Percentiles rank a stretch among this genome's conserved stretches.
These are phyloP conservation scores for Malbranchea zuffiana DNA, from an alignment of 2,329 filamentous ascomycete genomes.

Conservation along the genomic window DNA sequence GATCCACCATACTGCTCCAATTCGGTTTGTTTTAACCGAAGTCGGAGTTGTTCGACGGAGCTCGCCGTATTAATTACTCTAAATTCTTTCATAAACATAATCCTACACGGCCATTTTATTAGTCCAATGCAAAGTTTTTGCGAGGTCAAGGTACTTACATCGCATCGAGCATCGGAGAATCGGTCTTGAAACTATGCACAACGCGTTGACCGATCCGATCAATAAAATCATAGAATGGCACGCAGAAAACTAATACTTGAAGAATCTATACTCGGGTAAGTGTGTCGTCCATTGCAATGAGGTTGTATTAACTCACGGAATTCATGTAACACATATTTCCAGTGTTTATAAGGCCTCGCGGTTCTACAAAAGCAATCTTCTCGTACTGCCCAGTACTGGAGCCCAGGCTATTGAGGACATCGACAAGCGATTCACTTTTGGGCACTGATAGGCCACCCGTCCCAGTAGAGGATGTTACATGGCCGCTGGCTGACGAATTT, in stretches of 20 bases:
- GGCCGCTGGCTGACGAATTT: conserved; percentile 24
- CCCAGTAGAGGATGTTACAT: conserved; percentile 16
- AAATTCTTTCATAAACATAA: conserved; percentile 93
- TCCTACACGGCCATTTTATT: conserved; percentile 43
- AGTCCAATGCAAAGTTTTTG: neutral
- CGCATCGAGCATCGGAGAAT: conserved; percentile 85
- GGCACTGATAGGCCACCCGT: conserved; percentile 32
- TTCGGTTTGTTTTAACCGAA: conserved; percentile 67
- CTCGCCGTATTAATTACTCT: conserved; percentile 69
- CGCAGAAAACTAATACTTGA: conserved; percentile 87
- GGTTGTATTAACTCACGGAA: conserved; percentile 55
- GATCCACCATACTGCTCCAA: conserved; percentile 83
- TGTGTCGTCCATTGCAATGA: neutral
- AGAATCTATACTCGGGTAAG: conserved; percentile 52
- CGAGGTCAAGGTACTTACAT: conserved; percentile 51
- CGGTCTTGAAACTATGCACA: conserved; percentile 84
- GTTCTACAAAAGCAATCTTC: conserved; percentile 75
- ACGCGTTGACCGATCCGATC: conserved; percentile 76
- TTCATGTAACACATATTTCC: conserved; percentile 99
- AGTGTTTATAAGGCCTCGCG: conserved; percentile 86
- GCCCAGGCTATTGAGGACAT: conserved; percentile 64
- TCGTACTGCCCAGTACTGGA: conserved; percentile 48
- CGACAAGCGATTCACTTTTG: conserved; percentile 55
- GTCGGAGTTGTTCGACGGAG: conserved; percentile 60
- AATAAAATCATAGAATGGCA: conserved; percentile 88